phyloP scores from a whole-genome alignment of 208 protist species.

The Tritrichomonas musculus region DNA sequence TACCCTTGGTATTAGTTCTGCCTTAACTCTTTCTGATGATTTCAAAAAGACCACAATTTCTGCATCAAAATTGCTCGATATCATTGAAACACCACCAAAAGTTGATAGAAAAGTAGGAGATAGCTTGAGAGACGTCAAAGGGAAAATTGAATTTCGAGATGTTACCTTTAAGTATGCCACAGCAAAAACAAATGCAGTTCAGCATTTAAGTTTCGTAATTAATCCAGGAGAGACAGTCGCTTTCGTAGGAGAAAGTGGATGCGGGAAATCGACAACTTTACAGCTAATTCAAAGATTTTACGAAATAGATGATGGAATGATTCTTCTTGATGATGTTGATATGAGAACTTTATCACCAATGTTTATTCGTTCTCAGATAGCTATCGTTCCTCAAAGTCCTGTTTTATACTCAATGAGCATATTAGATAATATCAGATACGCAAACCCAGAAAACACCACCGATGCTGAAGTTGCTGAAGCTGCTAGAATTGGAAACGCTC shows the following conservation, averaged over 20 bases:
- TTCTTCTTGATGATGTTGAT: too few species aligned
- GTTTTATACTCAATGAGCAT: slow-evolving; percentile 52
- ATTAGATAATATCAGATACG: slow-evolving; percentile 51
- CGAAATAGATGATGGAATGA: not conserved
- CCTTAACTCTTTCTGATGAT: not conserved
- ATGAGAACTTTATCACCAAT: too few species aligned
- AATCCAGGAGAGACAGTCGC: too few species aligned
- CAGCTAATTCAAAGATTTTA: too few species aligned
- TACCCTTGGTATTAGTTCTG: not conserved
- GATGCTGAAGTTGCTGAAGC: slow-evolving; percentile 41
- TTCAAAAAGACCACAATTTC: not conserved
- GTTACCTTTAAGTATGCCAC: not conserved
- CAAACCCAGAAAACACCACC: slow-evolving; percentile 37
- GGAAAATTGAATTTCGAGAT: not conserved
- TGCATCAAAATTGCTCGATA: not conserved
- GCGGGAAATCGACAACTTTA: too few species aligned
- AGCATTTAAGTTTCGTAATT: too few species aligned
- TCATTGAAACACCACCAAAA: not conserved
- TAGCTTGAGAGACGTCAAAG: not conserved
- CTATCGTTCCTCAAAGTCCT: slow-evolving; percentile 51
- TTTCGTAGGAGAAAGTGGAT: too few species aligned
- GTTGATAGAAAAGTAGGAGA: not conserved
- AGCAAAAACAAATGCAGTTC: too few species aligned
- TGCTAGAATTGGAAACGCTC: too few species aligned
- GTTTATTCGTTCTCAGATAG: slow-evolving; percentile 19